phyloP scores from a whole-genome alignment of 768 basidiomycete genomes.

The Termitomyces sp. region DNA sequence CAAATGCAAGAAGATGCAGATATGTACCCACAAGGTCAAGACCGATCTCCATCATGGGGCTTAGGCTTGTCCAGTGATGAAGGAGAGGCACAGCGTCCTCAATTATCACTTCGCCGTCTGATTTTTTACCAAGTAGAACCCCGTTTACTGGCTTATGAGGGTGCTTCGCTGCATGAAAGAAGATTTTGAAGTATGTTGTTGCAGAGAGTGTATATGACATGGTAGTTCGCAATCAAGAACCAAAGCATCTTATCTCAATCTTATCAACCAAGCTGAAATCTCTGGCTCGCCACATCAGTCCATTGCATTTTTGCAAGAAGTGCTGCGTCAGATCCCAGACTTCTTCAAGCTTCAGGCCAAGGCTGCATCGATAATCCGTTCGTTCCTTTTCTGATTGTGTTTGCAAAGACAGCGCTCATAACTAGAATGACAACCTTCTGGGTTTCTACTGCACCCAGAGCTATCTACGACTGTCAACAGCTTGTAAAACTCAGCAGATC shows the following conservation, averaged over 20 bases:
- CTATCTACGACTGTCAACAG: not conserved
- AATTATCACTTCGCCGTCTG: slow-evolving; percentile 36
- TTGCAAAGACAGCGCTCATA: not conserved
- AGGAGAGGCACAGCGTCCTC: slow-evolving; percentile 70
- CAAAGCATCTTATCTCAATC: not conserved
- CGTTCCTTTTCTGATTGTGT: not conserved
- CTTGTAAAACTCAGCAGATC: not conserved
- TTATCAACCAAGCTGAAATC: not conserved
- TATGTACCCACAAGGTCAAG: slow-evolving; percentile 52
- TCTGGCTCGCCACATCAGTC: not conserved
- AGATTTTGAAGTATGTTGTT: slow-evolving; percentile 66
- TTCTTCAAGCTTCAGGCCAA: no score
- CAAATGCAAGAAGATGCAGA: not conserved
- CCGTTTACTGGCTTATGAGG: slow-evolving; percentile 75
- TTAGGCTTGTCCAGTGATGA: slow-evolving; percentile 81
- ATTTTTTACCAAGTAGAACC: slow-evolving; percentile 58
- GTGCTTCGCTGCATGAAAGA: slow-evolving; percentile 77
- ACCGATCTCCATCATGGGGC: slow-evolving; percentile 84
- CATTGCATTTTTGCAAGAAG: no score
- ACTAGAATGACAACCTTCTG: not conserved
- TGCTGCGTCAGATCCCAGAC: no score
- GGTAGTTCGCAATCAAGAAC: not conserved
- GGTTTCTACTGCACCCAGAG: not conserved
- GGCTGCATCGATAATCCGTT: not conserved
- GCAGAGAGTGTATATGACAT: slow-evolving; percentile 47